Conservation (phyloP, 2,329 filamentous ascomycete species). For the Alternaria solani region DNA sequence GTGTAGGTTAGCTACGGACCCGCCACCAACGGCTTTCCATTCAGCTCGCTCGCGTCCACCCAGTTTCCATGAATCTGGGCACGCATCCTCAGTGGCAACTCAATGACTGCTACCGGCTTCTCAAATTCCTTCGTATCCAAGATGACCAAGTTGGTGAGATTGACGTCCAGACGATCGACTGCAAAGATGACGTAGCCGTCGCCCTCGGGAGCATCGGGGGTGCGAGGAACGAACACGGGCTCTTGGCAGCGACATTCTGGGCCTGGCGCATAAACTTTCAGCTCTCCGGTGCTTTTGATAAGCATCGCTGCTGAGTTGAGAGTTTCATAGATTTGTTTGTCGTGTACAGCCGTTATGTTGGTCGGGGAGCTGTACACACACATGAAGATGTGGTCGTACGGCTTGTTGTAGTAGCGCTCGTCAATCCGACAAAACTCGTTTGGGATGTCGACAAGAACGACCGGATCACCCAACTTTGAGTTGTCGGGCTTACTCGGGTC, state of each 20-base stretch:
- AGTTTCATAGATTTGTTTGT: slow-evolving; percentile 8
- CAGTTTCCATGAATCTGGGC: slow-evolving; percentile 53
- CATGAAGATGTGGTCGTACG: slow-evolving; percentile 2
- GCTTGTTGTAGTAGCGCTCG: no score
- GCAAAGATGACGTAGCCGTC: slow-evolving; percentile 60
- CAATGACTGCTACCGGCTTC: slow-evolving; percentile 47
- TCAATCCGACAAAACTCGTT: no score
- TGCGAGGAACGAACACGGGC: slow-evolving; percentile 59
- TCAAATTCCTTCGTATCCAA: slow-evolving; percentile 48
- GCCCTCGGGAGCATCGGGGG: slow-evolving; percentile 53
- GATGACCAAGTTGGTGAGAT: slow-evolving; percentile 45
- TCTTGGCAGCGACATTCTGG: slow-evolving; percentile 56
- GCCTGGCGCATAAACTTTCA: slow-evolving; percentile 37
- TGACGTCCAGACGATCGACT: slow-evolving; percentile 45
- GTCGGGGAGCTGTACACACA: background rate
- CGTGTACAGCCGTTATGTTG: background rate
- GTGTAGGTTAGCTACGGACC: no score
- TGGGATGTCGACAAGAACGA: no score
- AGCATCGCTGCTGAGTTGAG: slow-evolving; percentile 19
- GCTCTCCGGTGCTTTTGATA: slow-evolving; percentile 25
- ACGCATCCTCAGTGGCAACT: slow-evolving; percentile 47
- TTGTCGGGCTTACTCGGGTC: no score
- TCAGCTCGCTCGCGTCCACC: slow-evolving; percentile 48
- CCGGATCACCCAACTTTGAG: no score
- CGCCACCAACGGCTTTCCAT: background rate